These are phyloP conservation scores for Dendryphion nanum DNA, from an alignment of 2,329 filamentous ascomycete species.

Conservation along the genomic window DNA sequence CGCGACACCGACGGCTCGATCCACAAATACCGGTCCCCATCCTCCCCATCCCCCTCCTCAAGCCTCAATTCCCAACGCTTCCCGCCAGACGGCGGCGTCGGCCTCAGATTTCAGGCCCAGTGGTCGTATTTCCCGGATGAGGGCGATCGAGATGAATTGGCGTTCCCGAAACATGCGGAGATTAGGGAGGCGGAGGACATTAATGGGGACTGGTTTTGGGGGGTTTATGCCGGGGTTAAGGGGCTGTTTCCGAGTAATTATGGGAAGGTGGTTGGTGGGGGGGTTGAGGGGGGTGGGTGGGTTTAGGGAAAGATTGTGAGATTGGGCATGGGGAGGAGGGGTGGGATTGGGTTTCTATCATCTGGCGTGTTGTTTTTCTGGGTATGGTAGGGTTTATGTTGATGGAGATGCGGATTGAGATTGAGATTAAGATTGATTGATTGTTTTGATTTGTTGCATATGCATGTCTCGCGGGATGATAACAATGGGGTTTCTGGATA, in stretches of 20 bases:
- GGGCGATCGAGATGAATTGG: conserved; percentile 66
- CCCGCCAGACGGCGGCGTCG: conserved; percentile 74
- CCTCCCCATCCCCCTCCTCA: not conserved
- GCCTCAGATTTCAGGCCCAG: conserved; percentile 60
- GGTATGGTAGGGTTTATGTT: too few species aligned
- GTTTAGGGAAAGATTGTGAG: not conserved
- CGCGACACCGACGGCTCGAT: conserved; percentile 33
- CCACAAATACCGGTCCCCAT: conserved; percentile 15
- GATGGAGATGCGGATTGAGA: too few species aligned
- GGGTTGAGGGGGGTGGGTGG: not conserved
- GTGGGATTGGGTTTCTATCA: too few species aligned
- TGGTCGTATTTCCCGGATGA: conserved; percentile 78
- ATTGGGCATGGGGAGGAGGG: too few species aligned
- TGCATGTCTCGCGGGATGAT: too few species aligned
- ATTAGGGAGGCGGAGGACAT: conserved; percentile 81
- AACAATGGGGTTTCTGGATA: too few species aligned
- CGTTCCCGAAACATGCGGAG: conserved; percentile 81
- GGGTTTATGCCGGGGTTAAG: conserved; percentile 75
- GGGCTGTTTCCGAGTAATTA: conserved; percentile 81
- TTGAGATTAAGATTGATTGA: too few species aligned
- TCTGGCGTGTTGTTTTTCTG: too few species aligned
- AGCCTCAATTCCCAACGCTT: conserved; percentile 42
- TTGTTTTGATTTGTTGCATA: too few species aligned
- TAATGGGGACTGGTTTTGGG: conserved; percentile 88
- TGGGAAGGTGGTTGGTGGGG: conserved; percentile 52